Percentiles rank a stretch among this genome's conserved stretches.
Conservation (phyloP, 208 protist species). For the Angomonas ambiguus region DNA sequence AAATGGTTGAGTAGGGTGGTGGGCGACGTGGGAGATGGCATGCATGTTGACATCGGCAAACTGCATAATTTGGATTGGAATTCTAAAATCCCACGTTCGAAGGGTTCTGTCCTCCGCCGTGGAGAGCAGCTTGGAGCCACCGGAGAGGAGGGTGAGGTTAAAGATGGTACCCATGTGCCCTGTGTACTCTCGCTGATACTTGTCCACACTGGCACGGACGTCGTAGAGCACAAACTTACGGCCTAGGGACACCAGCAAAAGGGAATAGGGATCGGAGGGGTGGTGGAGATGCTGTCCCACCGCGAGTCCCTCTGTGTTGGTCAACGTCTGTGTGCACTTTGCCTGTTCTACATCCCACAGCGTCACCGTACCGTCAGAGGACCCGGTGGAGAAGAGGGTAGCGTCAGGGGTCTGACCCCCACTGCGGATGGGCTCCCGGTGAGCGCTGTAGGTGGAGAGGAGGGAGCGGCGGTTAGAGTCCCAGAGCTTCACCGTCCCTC, state of each 20-base stretch:
- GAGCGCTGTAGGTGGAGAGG: slow-evolving; percentile 92
- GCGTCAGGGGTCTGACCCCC: slow-evolving; percentile 88
- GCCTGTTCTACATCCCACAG: slow-evolving; percentile 95
- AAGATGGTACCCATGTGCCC: slow-evolving; percentile 96
- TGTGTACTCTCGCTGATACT: slow-evolving; percentile 91
- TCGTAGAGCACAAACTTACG: slow-evolving; percentile 86
- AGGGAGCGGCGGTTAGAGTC: slow-evolving; percentile 51
- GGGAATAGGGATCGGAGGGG: slow-evolving; percentile 42
- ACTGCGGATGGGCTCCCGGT: slow-evolving; percentile 88
- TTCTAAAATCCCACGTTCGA: slow-evolving; percentile 96
- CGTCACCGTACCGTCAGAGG: slow-evolving; percentile 83
- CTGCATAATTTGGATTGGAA: slow-evolving; percentile 96
- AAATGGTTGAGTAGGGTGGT: slow-evolving; percentile 88
- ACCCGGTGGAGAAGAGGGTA: slow-evolving; percentile 85
- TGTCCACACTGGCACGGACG: slow-evolving; percentile 48
- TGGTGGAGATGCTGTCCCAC: slow-evolving; percentile 77
- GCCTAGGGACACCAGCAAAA: slow-evolving; percentile 62
- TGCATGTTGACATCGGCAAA: slow-evolving; percentile 95
- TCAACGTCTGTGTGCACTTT: slow-evolving; percentile 50
- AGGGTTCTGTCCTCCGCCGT: slow-evolving; percentile 96
- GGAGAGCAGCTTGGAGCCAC: slow-evolving; percentile 90
- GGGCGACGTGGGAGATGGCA: slow-evolving; percentile 77
- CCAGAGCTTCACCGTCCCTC: slow-evolving; percentile 88
- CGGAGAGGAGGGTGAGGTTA: slow-evolving; percentile 92
- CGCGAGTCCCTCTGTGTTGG: slow-evolving; percentile 50